Evolutionary conservation across 768 basidiomycete species (phyloP).

Genomic region (Naematelia aurantialba): DNA sequence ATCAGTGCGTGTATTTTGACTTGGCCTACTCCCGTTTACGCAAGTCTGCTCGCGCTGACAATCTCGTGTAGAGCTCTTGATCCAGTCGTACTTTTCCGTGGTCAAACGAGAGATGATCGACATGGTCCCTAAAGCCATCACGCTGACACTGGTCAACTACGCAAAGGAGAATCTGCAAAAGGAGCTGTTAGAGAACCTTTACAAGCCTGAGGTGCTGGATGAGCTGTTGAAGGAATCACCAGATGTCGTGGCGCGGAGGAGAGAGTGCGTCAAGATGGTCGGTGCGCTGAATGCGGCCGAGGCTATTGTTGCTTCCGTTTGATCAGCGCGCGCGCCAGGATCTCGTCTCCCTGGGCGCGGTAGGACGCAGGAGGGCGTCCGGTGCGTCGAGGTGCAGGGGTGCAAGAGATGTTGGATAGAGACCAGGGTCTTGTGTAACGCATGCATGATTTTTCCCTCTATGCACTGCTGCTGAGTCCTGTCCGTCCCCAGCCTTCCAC

Average conservation of each 20-base stretch:
- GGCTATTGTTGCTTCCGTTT: constrained; percentile 52
- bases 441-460: background rate
- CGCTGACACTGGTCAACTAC: constrained; percentile 81
- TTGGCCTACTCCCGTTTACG: background rate
- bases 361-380: no score
- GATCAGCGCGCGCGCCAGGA: background rate
- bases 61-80: constrained; percentile 70
- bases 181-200: constrained; percentile 89
- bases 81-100: constrained; percentile 95
- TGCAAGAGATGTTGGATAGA: background rate
- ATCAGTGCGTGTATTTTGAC: constrained; percentile 91
- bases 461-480: background rate
- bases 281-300: constrained; percentile 93
- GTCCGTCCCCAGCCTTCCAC: background rate
- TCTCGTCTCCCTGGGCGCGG: no score
- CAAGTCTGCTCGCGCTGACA: background rate
- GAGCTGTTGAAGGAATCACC: constrained; percentile 75
- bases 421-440: background rate
- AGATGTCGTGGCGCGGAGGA: constrained; percentile 55
- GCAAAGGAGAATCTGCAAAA: constrained; percentile 93
- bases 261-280: constrained; percentile 91
- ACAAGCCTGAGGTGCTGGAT: constrained; percentile 93
- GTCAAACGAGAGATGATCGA: constrained; percentile 97
- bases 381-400: no score
- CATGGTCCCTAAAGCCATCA: constrained; percentile 96